These are phyloP conservation scores for Populus hybrid DNA, from an alignment of 441 rosid genomes.

Conservation along the genomic window DNA sequence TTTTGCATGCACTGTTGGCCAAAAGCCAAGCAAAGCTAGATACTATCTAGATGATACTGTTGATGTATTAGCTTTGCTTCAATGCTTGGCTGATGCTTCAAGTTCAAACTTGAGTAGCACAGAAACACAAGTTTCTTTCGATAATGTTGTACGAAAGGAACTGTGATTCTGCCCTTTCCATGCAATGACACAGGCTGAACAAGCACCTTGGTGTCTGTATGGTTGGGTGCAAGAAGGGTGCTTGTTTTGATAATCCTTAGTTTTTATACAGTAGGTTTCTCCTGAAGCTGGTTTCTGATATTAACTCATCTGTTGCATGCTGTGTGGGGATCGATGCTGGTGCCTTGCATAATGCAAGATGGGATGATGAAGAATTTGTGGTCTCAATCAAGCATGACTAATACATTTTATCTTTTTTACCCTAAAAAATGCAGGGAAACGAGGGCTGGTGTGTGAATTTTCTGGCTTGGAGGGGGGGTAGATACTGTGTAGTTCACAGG, in stretches of 20 bases:
- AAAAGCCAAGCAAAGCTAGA: constrained; percentile 62
- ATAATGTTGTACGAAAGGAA: constrained; percentile 12
- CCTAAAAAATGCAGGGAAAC: constrained; percentile 1
- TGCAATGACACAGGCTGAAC: not conserved
- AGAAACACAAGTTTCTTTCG: constrained; percentile 28
- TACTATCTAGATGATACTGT: constrained; percentile 43
- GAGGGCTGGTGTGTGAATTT: constrained; percentile 17
- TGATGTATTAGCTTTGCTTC: constrained; percentile 36
- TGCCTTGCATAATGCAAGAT: constrained; percentile 5
- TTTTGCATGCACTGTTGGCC: constrained; percentile 52
- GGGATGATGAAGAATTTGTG: constrained; percentile 3
- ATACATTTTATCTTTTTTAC: not conserved
- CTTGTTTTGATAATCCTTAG: not conserved
- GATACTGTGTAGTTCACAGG: constrained; percentile 14
- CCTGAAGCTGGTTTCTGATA: constrained; percentile 8
- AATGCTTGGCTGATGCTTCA: constrained; percentile 33
- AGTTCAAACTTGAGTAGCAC: constrained; percentile 14
- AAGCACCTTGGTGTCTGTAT: not conserved
- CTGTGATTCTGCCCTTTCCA: not conserved
- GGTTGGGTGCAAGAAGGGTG: not conserved
- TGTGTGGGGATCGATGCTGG: not conserved
- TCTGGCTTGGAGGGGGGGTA: constrained; percentile 11
- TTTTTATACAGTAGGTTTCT: not conserved
- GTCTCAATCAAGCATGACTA: not conserved
- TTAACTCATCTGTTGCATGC: constrained; percentile 12